phyloP scores from a whole-genome alignment of 352 stramenopile species.

The Phytophthora sansomeana region DNA sequence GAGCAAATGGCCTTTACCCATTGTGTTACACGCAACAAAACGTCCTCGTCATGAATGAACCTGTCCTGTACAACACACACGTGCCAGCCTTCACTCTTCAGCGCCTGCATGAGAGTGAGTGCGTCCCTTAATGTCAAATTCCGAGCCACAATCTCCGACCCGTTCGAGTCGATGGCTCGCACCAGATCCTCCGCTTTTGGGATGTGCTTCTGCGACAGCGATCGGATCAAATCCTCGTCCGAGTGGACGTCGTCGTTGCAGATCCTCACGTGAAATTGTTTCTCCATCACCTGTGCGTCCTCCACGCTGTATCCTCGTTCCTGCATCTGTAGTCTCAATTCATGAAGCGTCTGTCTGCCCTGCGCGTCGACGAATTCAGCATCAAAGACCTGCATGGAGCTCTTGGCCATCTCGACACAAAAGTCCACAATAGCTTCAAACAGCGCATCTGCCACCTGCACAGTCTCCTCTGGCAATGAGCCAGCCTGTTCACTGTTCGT shows the following conservation, averaged over 20 bases:
- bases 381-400: conserved; percentile 79
- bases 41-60: conserved; percentile 77
- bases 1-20: conserved; percentile 80
- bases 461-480: conserved; percentile 48
- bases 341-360: conserved; percentile 51
- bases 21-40: conserved; percentile 67
- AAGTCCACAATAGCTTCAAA: conserved; percentile 80
- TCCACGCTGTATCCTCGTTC: conserved; percentile 20
- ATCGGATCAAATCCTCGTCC: conserved; percentile 96
- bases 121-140: conserved; percentile 68
- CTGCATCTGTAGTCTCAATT: conserved; percentile 30
- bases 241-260: conserved; percentile 99
- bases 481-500: conserved; percentile 30
- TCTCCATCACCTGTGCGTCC: conserved; percentile 40
- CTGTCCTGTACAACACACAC: conserved; percentile 80
- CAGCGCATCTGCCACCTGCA: conserved; percentile 64
- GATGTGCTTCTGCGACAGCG: conserved; percentile 85
- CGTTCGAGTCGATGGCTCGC: conserved; percentile 77
- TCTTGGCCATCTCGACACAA: conserved; percentile 76
- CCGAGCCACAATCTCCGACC: conserved; percentile 68
- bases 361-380: conserved; percentile 59
- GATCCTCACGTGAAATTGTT: conserved; percentile 92
- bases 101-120: conserved; percentile 75
- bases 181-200: conserved; percentile 65
- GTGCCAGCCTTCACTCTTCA: conserved; percentile 85